Conservation (phyloP, 352 stramenopile genomes). For the Phytophthora boehmeriae region DNA sequence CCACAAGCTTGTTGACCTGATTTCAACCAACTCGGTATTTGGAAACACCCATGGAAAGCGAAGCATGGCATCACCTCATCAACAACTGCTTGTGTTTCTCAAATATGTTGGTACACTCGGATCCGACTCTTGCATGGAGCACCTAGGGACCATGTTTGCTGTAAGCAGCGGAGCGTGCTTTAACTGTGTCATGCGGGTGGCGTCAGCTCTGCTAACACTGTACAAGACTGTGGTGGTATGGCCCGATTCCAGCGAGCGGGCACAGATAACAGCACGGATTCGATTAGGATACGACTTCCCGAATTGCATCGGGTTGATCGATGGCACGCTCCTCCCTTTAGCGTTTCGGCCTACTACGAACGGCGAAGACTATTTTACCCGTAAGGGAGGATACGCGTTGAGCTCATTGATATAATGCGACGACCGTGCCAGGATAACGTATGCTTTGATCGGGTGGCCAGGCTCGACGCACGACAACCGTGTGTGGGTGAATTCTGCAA, state of each 20-base stretch:
- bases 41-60: neutral
- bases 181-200: constrained; percentile 1
- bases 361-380: neutral
- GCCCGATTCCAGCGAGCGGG: neutral
- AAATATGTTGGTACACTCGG: constrained; percentile 7
- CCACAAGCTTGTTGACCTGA: neutral
- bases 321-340: neutral
- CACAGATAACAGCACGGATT: neutral
- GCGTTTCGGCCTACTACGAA: neutral
- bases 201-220: neutral
- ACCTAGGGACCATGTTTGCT: neutral
- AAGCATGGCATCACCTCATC: neutral
- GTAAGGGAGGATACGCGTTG: neutral
- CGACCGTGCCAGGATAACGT: neutral
- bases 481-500: constrained; percentile 8
- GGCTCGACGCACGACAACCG: constrained; percentile 11
- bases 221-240: constrained; percentile 1
- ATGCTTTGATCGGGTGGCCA: constrained; percentile 5
- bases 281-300: neutral
- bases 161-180: neutral
- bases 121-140: neutral
- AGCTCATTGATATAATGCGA: constrained; percentile 5
- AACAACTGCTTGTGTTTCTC: constrained; percentile 7
- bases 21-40: neutral
- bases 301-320: neutral